Percentiles rank a stretch among this genome's conserved stretches.
phyloP scores from a whole-genome alignment of 1,284 basidiomycete species.

The Cutaneotrichosporon spelunceum region DNA sequence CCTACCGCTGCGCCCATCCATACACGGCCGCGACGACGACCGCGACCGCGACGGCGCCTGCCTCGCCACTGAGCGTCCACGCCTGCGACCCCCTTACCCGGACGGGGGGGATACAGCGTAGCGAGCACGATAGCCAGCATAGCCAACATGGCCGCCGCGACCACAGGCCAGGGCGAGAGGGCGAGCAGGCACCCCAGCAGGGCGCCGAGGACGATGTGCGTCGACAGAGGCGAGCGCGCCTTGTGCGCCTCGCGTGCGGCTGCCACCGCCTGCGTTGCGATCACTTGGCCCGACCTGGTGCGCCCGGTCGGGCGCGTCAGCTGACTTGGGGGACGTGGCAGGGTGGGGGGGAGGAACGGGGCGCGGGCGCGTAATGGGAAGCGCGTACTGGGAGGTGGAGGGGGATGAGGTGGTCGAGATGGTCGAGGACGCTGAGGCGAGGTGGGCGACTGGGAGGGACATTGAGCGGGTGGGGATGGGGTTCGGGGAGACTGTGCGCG shows the following conservation, averaged over 20 bases:
- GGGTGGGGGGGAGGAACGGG: too few relatives aligned
- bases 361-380: neutral
- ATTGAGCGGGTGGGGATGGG: neutral
- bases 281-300: too few relatives aligned
- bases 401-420: neutral
- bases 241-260: neutral
- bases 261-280: neutral
- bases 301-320: too few relatives aligned
- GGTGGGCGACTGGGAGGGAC: neutral
- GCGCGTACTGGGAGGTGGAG: neutral
- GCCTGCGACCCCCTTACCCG: neutral
- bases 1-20: neutral
- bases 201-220: neutral
- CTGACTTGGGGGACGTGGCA: too few relatives aligned
- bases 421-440: neutral
- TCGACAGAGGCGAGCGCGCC: neutral
- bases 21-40: neutral
- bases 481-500: too few relatives aligned
- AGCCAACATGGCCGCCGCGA: too few relatives aligned
- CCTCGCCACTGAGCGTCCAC: neutral
- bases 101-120: neutral
- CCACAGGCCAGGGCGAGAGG: neutral
- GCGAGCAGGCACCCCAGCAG: neutral
- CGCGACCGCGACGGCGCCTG: neutral
- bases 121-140: neutral